Evolutionary conservation across 2,329 filamentous ascomycete genomes (phyloP).

Genomic region (Cercospora janseana): DNA sequence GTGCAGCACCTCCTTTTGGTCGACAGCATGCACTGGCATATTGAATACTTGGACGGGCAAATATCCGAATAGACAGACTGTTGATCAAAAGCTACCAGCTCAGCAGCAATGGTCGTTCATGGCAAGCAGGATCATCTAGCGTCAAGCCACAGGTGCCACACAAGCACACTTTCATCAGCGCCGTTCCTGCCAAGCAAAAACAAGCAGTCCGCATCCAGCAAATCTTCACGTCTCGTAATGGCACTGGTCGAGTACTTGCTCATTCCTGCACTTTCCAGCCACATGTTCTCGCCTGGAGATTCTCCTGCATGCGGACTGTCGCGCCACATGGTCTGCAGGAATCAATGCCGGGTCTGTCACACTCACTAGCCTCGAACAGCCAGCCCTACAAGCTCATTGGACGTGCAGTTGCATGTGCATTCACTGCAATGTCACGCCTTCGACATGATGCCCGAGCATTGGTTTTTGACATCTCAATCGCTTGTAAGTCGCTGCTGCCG

Average conservation of each 20-base stretch:
- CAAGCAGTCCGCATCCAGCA: background rate
- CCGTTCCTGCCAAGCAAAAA: background rate
- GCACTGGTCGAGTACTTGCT: background rate
- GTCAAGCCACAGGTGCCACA: no score
- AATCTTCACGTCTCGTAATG: background rate
- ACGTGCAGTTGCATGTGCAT: background rate
- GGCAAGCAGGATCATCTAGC: no score
- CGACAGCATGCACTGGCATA: no score
- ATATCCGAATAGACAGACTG: no score
- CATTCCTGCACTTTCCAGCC: background rate
- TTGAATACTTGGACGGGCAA: no score
- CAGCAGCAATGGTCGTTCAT: no score
- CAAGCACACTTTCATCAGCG: slow-evolving; percentile 1
- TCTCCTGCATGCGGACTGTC: background rate
- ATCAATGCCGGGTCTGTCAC: slow-evolving; percentile 3
- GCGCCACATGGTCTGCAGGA: slow-evolving; percentile 2
- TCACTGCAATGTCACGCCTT: background rate
- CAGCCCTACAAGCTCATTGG: background rate
- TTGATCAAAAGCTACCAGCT: no score
- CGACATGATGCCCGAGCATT: slow-evolving; percentile 2
- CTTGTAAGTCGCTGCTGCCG: background rate
- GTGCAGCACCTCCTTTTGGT: no score
- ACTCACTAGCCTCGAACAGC: background rate
- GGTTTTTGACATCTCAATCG: no score
- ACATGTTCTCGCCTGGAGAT: background rate